Evolutionary conservation across 106 monocot genomes (phyloP), one percentile per base, ranked within the genome.

Genomic region (Acanthochlamys bracteata): DNA sequence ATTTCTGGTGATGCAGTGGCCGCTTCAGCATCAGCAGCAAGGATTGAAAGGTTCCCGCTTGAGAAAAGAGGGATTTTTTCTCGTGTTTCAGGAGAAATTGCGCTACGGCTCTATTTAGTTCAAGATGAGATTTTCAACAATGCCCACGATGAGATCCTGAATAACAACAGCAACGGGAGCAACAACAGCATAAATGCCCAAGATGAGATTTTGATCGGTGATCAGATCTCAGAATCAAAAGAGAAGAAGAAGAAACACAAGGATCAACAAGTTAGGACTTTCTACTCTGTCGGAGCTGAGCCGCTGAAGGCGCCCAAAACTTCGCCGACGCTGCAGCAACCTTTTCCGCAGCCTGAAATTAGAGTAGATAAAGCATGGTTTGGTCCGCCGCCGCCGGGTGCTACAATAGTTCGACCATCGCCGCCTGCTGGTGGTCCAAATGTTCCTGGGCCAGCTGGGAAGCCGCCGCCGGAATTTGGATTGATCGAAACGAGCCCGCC

Each of bases 31-130:
- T 59, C 70, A 17, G 74, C 73, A 3, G 73, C 79, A 25, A 20
- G 20, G 7, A 24, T 67, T 33, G 70, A 61, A 20, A 76, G 89
- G 46, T 95, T 72, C 74, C 94, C 94, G 20, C 79, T 95, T 17
- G 84, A 95, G 33, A 95, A 95, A 75, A 78, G 94, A 66, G 84
- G 90, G 16, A 25, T 95, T 10, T 95, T 95, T 75, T 95, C 94
- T 65, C 68, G 82, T 67, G 84, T 95, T 65, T 56, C 77, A 21
- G 90, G 94, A 20, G 94, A 90, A 46, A 75, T 90, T 72, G 79
- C 79, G 7, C 79, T 87, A 65, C 69, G 81, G 22, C 55, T 95
- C 51, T 90, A 86, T 66, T 10, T 53, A 2, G 0, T 46, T 39
- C 71, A 71, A 49, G 49, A 17, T 9, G 49, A 14, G 17, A 49